Conservation (phyloP, 352 stramenopile genomes). For the Pythium phragmiticola region DNA sequence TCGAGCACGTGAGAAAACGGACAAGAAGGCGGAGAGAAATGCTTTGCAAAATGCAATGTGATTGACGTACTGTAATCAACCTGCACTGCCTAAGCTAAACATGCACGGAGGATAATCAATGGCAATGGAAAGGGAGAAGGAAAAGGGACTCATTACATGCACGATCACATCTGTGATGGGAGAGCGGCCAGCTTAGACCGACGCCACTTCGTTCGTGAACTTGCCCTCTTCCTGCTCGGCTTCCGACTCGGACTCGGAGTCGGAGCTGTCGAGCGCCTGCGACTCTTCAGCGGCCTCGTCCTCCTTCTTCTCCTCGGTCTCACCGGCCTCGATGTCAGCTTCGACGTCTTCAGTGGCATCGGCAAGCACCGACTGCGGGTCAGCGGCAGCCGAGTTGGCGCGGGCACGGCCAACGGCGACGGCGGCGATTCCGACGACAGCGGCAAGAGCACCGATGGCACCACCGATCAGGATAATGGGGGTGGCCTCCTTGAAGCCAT, state of each 20-base stretch:
- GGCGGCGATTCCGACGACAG: conserved; percentile 60
- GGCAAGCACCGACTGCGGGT: conserved; percentile 39
- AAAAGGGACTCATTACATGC: conserved; percentile 33
- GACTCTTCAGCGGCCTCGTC: conserved; percentile 31
- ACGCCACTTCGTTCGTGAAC: conserved; percentile 49
- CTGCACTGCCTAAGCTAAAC: neutral
- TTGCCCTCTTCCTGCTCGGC: conserved; percentile 54
- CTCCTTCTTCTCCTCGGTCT: conserved; percentile 22
- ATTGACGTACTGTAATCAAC: conserved; percentile 4
- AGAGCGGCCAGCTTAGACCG: conserved; percentile 28
- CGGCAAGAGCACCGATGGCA: conserved; percentile 60
- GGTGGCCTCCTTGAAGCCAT: conserved; percentile 37
- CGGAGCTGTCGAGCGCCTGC: conserved; percentile 49
- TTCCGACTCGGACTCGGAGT: conserved; percentile 43
- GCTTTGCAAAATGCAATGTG: conserved; percentile 2
- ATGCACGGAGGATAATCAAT: conserved; percentile 7
- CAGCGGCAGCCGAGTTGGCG: conserved; percentile 24
- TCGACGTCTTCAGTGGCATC: conserved; percentile 50
- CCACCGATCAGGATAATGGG: conserved; percentile 65
- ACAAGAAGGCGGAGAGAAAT: neutral
- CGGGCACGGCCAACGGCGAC: conserved; percentile 42
- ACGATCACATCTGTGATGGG: conserved; percentile 22
- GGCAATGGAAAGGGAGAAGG: conserved; percentile 16
- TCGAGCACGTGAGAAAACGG: neutral
- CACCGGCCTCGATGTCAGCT: conserved; percentile 61